Evolutionary conservation across 352 stramenopile genomes (phyloP).

Genomic region (Phytopythium mirpurense): DNA sequence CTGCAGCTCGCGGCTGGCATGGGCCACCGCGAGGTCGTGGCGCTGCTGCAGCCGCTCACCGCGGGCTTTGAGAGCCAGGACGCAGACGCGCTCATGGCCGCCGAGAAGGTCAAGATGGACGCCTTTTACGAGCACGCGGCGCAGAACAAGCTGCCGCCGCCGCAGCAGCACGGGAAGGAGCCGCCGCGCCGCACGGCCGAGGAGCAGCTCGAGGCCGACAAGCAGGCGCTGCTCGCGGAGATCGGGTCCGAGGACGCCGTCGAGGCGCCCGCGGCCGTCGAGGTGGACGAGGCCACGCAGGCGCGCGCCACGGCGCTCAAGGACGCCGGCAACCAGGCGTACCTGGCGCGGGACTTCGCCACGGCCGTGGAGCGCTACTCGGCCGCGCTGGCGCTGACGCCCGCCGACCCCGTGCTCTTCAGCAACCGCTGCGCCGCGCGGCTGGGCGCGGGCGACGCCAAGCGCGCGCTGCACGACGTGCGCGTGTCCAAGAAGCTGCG

Average conservation of each 20-base stretch:
- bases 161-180: constrained; percentile 9
- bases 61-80: constrained; percentile 50
- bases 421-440: constrained; percentile 80
- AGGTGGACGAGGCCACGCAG: constrained; percentile 33
- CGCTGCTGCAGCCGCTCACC: constrained; percentile 55
- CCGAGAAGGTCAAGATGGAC: constrained; percentile 61
- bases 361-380: constrained; percentile 53
- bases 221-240: constrained; percentile 27
- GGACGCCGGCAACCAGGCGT: constrained; percentile 66
- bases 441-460: constrained; percentile 46
- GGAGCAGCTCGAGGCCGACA: constrained; percentile 40
- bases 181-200: constrained; percentile 16
- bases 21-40: constrained; percentile 60
- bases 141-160: constrained; percentile 21
- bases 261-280: constrained; percentile 32
- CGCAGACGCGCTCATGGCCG: constrained; percentile 48
- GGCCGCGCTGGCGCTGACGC: constrained; percentile 52
- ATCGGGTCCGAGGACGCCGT: constrained; percentile 43
- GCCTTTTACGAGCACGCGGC: constrained; percentile 45
- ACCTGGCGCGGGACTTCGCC: constrained; percentile 56
- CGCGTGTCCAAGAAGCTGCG: constrained; percentile 78
- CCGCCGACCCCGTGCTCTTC: constrained; percentile 59
- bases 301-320: constrained; percentile 47
- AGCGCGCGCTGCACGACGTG: constrained; percentile 70
- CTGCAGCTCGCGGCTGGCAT: constrained; percentile 73